Evolutionary conservation across 179 eudicot genomes (phyloP).

Genomic region (Camellia oleifera): DNA sequence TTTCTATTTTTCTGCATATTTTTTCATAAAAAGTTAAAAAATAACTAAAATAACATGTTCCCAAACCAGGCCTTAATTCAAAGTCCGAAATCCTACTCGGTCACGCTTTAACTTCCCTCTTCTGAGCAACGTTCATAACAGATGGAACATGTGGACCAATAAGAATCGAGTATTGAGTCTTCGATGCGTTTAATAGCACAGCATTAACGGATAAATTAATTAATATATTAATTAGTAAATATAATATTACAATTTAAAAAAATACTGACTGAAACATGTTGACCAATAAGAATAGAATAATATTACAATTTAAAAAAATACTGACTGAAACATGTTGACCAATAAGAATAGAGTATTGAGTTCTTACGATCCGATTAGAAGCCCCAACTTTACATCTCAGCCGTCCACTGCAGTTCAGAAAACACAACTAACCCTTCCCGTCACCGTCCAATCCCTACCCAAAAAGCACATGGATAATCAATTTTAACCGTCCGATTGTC

Average conservation of each 20-base stretch:
- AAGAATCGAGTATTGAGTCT: not conserved
- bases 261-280: not conserved
- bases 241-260: no score
- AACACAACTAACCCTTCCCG: slow-evolving; percentile 19
- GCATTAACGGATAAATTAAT: no score
- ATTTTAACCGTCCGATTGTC: slow-evolving; percentile 26
- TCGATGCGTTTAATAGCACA: no score
- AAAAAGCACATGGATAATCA: slow-evolving; percentile 31
- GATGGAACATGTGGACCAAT: not conserved
- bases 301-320: no score
- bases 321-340: not conserved
- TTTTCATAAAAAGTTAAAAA: no score
- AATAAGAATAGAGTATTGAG: not conserved
- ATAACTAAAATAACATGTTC: no score
- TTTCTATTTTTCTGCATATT: no score
- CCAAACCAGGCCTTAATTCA: no score
- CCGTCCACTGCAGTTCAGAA: slow-evolving; percentile 32
- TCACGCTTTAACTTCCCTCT: no score
- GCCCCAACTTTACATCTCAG: slow-evolving; percentile 13
- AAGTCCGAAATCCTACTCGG: no score
- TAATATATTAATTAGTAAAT: no score
- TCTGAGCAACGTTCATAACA: not conserved
- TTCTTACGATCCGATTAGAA: slow-evolving; percentile 22
- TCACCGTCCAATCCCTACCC: slow-evolving; percentile 18
- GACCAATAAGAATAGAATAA: not conserved